Conservation (phyloP, 768 basidiomycete genomes). For the Leucogyrophana mollusca region DNA sequence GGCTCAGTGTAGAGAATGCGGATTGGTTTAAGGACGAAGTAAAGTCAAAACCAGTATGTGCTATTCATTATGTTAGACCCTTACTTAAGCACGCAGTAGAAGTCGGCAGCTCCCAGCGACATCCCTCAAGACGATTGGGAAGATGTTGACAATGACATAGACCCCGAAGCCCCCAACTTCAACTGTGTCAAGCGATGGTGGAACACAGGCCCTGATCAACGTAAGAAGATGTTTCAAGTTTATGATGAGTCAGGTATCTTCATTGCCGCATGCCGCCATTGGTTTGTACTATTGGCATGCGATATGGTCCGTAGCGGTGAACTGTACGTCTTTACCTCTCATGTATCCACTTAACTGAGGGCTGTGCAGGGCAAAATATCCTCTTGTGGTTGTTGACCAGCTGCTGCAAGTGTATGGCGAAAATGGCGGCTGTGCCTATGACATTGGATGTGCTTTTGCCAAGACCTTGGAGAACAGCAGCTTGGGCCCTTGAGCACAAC, state of each 20-base stretch:
- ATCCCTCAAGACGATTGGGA: too few relatives aligned
- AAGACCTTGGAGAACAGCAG: conserved; percentile 14
- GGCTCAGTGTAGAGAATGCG: neutral
- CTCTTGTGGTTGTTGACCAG: conserved; percentile 14
- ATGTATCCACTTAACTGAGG: neutral
- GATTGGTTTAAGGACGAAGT: conserved; percentile 5
- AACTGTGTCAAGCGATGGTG: neutral
- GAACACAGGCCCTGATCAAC: neutral
- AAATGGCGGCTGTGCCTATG: conserved; percentile 17
- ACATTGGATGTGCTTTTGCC: conserved; percentile 22
- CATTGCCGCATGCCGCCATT: neutral
- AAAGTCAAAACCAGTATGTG: neutral
- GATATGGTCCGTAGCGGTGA: neutral
- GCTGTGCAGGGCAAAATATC: conserved; percentile 14
- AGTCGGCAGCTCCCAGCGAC: too few relatives aligned
- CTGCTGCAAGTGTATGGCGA: conserved; percentile 12
- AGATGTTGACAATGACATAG: too few relatives aligned
- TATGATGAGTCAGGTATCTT: conserved; percentile 1
- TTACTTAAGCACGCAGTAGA: too few relatives aligned
- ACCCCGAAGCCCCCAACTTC: neutral
- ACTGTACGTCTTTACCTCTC: neutral
- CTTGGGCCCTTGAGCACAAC: conserved; percentile 6
- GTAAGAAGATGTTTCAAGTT: neutral
- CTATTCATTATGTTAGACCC: too few relatives aligned
- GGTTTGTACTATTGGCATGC: neutral